These are phyloP conservation scores for Lichtheimia hyalospora DNA, from an alignment of 371 early-diverging fungal species.

Conservation along the genomic window DNA sequence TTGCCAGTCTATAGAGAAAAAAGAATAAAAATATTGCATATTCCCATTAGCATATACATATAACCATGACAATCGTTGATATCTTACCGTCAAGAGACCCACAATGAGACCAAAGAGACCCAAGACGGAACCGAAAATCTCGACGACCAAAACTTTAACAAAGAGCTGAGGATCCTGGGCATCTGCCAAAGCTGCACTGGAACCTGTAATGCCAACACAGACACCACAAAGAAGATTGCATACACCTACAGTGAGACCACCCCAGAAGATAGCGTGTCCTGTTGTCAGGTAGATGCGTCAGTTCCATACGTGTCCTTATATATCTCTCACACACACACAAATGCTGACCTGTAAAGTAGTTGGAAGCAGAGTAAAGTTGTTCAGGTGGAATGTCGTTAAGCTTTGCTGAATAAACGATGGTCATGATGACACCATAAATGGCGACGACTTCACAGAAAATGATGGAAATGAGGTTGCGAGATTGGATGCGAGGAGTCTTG, in stretches of 20 bases:
- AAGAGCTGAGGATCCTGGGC: constrained; percentile 94
- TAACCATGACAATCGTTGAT: neutral
- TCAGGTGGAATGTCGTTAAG: constrained; percentile 55
- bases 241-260: constrained; percentile 93
- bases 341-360: constrained; percentile 62
- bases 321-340: neutral
- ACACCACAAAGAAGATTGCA: constrained; percentile 94
- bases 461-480: constrained; percentile 95
- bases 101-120: constrained; percentile 96
- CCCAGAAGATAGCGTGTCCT: constrained; percentile 95
- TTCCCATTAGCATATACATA: neutral
- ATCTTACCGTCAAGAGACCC: constrained; percentile 69
- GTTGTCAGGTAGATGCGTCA: neutral
- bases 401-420: constrained; percentile 93
- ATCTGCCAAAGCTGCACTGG: constrained; percentile 93
- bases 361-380: constrained; percentile 48
- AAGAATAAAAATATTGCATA: constrained; percentile 1
- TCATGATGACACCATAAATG: constrained; percentile 97
- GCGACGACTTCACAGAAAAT: constrained; percentile 99
- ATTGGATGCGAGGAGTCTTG: constrained; percentile 90
- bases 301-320: neutral
- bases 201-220: constrained; percentile 93
- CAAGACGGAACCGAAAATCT: constrained; percentile 95
- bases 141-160: constrained; percentile 95
- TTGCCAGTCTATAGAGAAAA: constrained; percentile 48